Evolutionary conservation across 345 rosid species (phyloP), one percentile per base, ranked within the genome.

Genomic region (Triadica sebifera): DNA sequence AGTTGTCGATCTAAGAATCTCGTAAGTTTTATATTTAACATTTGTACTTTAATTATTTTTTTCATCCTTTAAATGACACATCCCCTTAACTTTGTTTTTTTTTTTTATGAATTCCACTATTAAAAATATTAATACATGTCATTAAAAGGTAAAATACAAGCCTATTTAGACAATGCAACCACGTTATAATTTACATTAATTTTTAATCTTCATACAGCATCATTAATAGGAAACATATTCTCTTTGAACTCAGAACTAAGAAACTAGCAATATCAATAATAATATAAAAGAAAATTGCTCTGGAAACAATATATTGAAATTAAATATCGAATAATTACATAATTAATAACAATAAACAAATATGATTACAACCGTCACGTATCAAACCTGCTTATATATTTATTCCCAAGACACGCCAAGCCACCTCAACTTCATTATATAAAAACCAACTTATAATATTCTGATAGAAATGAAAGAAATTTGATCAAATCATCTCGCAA

Each of bases 281-380:
- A 62, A 20, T 19, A 19, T 53, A 41, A 70, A 29, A 8, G 10
- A 45, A 41, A 51, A 51, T 38, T 62, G 41, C 73, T 41, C 65
- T 45, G 61, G 8, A 69, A 75, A 72, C 24, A 69, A 78, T 64
- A 78, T 67, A 75, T 16, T 60, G 53, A 39, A 69, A 69, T 29
- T 57, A 72, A 69, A 68, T 70, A 56, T 45, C 1, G 59, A 20
- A 68, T 53, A 57, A 65, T 53, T 60, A 66, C 71, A 66, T 47
- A 61, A 77, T 72, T 49, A 66, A 75, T 58, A 61, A 55, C 65
- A 77, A 76, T 12, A 70, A 62, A 53, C 46, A 70, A 61, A 62
- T 15, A 55, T 70, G 58, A 45, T 34, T 47, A 70, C 70, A 59
- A 16, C 52, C 65, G 59, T 34, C 52, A 51, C 66, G 57, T 19